phyloP scores from a whole-genome alignment of 306 rosid species.

The Abrus pulchellus region DNA sequence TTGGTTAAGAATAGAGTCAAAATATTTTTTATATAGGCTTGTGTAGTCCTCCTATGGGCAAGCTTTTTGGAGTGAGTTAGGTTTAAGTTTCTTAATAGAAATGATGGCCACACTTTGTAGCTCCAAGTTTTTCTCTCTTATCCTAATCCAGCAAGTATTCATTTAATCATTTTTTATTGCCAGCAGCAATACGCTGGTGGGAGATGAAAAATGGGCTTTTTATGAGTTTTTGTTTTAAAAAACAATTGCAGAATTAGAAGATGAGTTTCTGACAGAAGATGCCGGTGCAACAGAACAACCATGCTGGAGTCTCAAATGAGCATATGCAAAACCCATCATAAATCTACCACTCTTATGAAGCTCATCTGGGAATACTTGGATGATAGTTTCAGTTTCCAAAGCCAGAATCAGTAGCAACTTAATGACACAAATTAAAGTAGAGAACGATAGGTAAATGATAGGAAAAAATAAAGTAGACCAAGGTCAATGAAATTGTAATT shows the following conservation, averaged over 20 bases:
- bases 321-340: conserved; percentile 14
- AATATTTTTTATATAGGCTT: too few species aligned
- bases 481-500: neutral
- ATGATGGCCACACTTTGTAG: conserved; percentile 1
- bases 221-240: neutral
- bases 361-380: conserved; percentile 4
- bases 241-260: neutral
- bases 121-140: conserved; percentile 23
- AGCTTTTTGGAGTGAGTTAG: too few species aligned
- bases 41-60: too few species aligned
- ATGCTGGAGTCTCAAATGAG: neutral
- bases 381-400: neutral
- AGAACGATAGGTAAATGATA: neutral
- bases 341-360: neutral
- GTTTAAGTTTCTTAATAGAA: too few species aligned
- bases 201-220: conserved; percentile 4
- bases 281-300: conserved; percentile 1
- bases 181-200: neutral
- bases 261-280: conserved; percentile 5
- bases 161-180: neutral
- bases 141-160: conserved; percentile 12
- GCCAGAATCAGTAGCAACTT: neutral
- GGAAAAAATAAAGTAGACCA: neutral
- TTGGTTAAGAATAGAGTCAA: too few species aligned
- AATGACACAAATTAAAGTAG: conserved; percentile 15